Conservation (phyloP, 257 asterid species). For the Fraxinus pennsylvanica region DNA sequence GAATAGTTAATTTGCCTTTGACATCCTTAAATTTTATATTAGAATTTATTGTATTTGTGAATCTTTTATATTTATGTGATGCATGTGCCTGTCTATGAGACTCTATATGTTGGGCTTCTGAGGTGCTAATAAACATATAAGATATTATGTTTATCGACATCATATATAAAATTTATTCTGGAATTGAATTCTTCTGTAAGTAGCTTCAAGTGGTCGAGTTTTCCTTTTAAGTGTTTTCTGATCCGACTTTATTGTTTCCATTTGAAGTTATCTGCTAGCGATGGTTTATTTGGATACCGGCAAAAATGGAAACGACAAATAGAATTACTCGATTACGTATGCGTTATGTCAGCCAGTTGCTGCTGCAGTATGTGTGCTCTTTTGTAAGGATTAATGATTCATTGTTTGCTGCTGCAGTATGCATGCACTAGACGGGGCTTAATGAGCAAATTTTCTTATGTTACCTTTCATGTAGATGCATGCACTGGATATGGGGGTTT, state of each 20-base stretch:
- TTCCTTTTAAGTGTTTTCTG: neutral
- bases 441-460: too few species aligned
- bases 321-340: neutral
- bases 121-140: neutral
- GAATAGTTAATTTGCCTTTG: neutral
- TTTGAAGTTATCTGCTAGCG: neutral
- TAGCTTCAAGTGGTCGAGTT: neutral
- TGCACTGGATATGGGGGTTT: neutral
- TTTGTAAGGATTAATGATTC: neutral
- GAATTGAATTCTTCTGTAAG: neutral
- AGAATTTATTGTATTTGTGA: too few species aligned
- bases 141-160: neutral
- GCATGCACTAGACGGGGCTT: too few species aligned
- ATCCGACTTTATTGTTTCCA: neutral
- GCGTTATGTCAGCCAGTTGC: neutral
- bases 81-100: slow-evolving; percentile 3
- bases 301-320: neutral
- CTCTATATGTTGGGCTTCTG: neutral
- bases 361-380: neutral
- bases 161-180: neutral
- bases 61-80: neutral
- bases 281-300: too few species aligned
- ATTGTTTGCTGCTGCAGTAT: neutral
- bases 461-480: neutral
- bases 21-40: too few species aligned